Evolutionary conservation across 148 eudicot genomes (phyloP).

Genomic region (Salicornia ramosissima): DNA sequence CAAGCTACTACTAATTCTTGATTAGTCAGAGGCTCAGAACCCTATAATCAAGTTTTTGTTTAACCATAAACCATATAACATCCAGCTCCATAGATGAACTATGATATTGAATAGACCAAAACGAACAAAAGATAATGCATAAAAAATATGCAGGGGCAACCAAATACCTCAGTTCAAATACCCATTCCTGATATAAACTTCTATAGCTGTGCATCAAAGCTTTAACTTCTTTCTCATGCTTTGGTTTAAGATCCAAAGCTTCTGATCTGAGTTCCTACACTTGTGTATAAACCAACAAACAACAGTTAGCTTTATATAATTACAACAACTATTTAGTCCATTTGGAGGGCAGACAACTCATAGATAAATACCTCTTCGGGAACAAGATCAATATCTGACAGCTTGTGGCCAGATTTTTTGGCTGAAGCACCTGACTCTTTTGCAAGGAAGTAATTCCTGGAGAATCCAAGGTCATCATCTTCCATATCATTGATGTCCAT

Average conservation of each 20-base stretch:
- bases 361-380: constrained; percentile 66
- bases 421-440: constrained; percentile 58
- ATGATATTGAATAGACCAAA: no score
- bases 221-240: constrained; percentile 71
- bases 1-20: no score
- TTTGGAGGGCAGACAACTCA: not conserved
- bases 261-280: constrained; percentile 76
- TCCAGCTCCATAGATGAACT: no score
- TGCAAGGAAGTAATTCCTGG: constrained; percentile 83
- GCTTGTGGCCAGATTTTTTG: constrained; percentile 66
- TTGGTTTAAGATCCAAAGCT: constrained; percentile 52
- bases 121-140: not conserved
- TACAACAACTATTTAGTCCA: not conserved
- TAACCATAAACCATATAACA: no score
- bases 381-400: constrained; percentile 71
- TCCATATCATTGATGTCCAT: constrained; percentile 64
- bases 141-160: not conserved
- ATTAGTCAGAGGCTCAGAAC: no score
- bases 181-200: constrained; percentile 61
- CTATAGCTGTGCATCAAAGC: constrained; percentile 51
- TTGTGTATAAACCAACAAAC: not conserved
- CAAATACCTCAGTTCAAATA: constrained; percentile 53
- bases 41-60: no score
- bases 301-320: not conserved
- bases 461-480: constrained; percentile 74